Base-by-base conservation (phyloP, 1,139 yeast genomes). In the Candida buenavistaensis region DNA sequence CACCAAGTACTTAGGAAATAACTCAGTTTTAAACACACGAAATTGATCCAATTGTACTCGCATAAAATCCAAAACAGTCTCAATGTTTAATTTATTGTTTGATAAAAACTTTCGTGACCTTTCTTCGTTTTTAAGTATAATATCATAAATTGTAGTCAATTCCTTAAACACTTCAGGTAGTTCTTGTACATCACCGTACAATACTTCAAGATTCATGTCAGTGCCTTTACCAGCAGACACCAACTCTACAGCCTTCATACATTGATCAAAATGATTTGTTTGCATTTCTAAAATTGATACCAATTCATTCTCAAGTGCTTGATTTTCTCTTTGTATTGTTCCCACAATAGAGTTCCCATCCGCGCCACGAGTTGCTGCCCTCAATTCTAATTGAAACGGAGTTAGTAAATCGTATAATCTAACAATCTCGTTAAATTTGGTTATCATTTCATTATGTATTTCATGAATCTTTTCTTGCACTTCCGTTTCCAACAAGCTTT, bases 231-330 rank as follows among this genome's bases (percentile, higher is more conserved):
- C 38, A 3, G 32, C 30, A 3, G 35, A 25, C 1, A 46, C 39
- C 9, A 48, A 51, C 47, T 36, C 55, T 33, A 40, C 55, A 35
- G 46, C 81, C 31, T 73, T 66, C 3, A 61, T 46, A 46, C 95
- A 85, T 50, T 85, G 89, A 53, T 88, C 96, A 46, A 80, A 87
- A 57, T 89, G 96, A 36, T 78, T 76, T 5, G 96, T 83, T 24
- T 89, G 62, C 52, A 89, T 80, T 40, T 80, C 82, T 23, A 89
- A 61, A 13, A 84, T 63, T 6, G 75, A 69, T 0, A 87, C 94
- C 57, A 88, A 69, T 37, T 85, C 94, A 40, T 72, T 71, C 36
- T 88, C 95, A 37, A 82, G 61, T 0, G 70, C 62, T 6, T 62
- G 59, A 43, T 82, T 76, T 37, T 73, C 76, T 44, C 54, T 50